A percentile compares a stretch with the other conserved stretches of the same genome.
phyloP scores from a whole-genome alignment of 1,139 yeast genomes.

The Nadsonia commutata region DNA sequence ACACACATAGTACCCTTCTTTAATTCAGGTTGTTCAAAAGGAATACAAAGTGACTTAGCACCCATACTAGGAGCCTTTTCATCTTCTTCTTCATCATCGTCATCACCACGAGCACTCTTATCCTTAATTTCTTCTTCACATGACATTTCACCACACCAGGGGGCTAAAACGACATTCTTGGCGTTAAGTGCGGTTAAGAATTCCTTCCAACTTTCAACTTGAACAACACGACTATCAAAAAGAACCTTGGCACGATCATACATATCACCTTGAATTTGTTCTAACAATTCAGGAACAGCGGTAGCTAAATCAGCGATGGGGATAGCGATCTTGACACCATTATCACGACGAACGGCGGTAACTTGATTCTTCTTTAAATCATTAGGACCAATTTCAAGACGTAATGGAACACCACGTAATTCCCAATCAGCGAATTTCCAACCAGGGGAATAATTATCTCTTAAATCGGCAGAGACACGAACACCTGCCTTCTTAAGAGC shows the following conservation, averaged over 20 bases:
- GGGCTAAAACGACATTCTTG: conserved; percentile 80
- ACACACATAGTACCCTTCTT: conserved; percentile 74
- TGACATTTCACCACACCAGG: conserved; percentile 92
- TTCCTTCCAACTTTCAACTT: conserved; percentile 76
- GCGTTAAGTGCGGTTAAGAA: conserved; percentile 86
- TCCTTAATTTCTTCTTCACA: conserved; percentile 98
- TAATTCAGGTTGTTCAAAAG: conserved; percentile 78
- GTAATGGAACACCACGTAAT: conserved; percentile 86
- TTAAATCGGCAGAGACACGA: conserved; percentile 72
- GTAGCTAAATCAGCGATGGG: conserved; percentile 49
- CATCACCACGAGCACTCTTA: conserved; percentile 67
- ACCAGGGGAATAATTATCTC: conserved; percentile 93
- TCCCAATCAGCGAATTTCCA: conserved; percentile 99
- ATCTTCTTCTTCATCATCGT: conserved; percentile 75
- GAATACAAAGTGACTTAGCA: conserved; percentile 95
- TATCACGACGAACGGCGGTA: conserved; percentile 87
- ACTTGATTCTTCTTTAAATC: conserved; percentile 72
- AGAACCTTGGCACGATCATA: conserved; percentile 65
- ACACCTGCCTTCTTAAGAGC: conserved; percentile 30
- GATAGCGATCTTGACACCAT: conserved; percentile 57
- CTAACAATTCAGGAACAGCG: conserved; percentile 63
- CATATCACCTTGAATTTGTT: conserved; percentile 62
- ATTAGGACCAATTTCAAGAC: conserved; percentile 92
- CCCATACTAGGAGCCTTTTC: conserved; percentile 99
- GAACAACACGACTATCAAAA: conserved; percentile 69